Conservation (phyloP, 306 rosid species). For the Casuarina cunninghamiana region DNA sequence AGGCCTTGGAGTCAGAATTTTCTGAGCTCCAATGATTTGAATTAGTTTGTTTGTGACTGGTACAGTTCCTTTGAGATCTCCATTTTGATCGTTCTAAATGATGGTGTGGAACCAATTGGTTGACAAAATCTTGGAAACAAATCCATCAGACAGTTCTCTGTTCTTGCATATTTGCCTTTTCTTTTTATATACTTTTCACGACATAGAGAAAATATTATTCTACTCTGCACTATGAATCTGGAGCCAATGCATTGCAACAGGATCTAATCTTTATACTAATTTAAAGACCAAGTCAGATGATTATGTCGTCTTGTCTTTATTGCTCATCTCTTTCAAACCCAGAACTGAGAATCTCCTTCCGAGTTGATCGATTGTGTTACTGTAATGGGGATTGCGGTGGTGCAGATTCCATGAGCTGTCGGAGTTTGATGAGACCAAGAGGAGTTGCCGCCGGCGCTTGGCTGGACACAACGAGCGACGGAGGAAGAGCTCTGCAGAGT, state of each 20-base stretch:
- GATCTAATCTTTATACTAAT: background rate
- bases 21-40: background rate
- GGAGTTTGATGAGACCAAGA: slow-evolving; percentile 62
- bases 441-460: slow-evolving; percentile 73
- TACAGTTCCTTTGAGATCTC: background rate
- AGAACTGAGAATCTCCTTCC: background rate
- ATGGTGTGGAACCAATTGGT: background rate
- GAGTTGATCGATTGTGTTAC: background rate
- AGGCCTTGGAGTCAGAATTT: background rate
- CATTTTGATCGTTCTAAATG: background rate
- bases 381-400: background rate
- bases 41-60: slow-evolving; percentile 3
- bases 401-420: slow-evolving; percentile 68
- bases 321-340: background rate
- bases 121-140: background rate
- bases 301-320: background rate
- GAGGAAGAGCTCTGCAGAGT: slow-evolving; percentile 55
- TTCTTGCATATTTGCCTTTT: background rate
- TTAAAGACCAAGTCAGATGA: background rate
- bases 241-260: background rate
- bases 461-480: slow-evolving; percentile 72
- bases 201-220: background rate
- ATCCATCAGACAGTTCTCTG: background rate
- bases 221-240: background rate
- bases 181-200: background rate